Base-by-base conservation (phyloP, 495 filamentous ascomycete genomes). In the Diplogelasinospora grovesii region DNA sequence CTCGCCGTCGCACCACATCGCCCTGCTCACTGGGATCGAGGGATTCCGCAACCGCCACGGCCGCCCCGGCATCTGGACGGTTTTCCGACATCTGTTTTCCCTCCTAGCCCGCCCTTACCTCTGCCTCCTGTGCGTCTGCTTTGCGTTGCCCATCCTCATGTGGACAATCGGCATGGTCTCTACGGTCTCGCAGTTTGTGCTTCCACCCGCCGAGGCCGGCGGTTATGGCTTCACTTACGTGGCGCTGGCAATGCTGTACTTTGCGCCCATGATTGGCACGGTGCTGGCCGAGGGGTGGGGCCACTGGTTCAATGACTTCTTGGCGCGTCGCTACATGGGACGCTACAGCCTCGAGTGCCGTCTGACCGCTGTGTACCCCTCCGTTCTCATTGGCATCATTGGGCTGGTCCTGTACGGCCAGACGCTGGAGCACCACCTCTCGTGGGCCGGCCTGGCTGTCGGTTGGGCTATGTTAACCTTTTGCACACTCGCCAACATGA, bases 301-400 rank as follows among this genome's bases (percentile, higher is more conserved):
- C 32, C 63, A 64, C 36, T 63, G 48, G 43, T 62, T 65, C 57
- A 63, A 66, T 31, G 62, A 66, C 39, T 64, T 57, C 43, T 50
- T 66, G 6, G 45, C 39, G 19, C 33, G 33, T 2, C 11, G 32
- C 38, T 20, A 48, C 39, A 65, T 73, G 2, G 66, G 60, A 36
- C 54, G 46, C 35, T 54, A 72, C 3, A 54, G 69, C 8, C 55
- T 77, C 1, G 78, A 81, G 56, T 73, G 74, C 68, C 54, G 78
- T 24, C 47, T 81, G 16, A 79, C 72, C 74, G 44, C 78, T 21
- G 61, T 61, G 10, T 79, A 78, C 50, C 74, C 73, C 8, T 70
- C 73, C n/a, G 61, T 65, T 9, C 1, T 64, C 13, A 16, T 74
- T 5, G 76, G 68, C 1, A 60, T 63, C 26, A 45, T 50, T 14